Evolutionary conservation across 345 rosid species (phyloP).

Genomic region (Stellera chamaejasme): DNA sequence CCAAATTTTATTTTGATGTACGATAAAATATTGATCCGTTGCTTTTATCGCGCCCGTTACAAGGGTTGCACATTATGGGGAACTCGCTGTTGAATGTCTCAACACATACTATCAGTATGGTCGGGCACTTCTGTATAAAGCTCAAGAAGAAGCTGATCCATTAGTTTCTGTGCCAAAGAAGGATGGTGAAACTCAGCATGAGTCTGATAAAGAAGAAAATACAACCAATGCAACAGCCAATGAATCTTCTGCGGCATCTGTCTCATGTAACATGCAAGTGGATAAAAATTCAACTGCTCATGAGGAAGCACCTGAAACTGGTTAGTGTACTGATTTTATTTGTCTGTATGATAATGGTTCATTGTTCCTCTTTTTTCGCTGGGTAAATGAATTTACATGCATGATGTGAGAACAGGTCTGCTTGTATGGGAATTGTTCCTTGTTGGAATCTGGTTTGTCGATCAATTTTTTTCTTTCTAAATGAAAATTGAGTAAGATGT

Average conservation of each 20-base stretch:
- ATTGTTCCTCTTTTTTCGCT: not conserved
- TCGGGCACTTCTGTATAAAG: slow-evolving; percentile 68
- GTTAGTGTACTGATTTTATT: slow-evolving; percentile 21
- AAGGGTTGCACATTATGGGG: slow-evolving; percentile 73
- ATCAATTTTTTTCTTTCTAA: too few relatives aligned
- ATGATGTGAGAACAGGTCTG: too few relatives aligned
- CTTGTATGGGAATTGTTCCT: too few relatives aligned
- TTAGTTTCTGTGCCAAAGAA: slow-evolving; percentile 65
- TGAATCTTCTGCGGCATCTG: slow-evolving; percentile 45
- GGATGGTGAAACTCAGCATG: slow-evolving; percentile 35
- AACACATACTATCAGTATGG: slow-evolving; percentile 78
- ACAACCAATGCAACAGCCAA: slow-evolving; percentile 28
- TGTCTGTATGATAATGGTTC: not conserved
- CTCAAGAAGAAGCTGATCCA: slow-evolving; percentile 93
- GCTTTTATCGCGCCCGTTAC: not conserved
- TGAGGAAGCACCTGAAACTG: slow-evolving; percentile 34
- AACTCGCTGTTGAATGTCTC: slow-evolving; percentile 60
- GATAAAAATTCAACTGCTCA: slow-evolving; percentile 41
- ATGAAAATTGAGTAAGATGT: too few relatives aligned
- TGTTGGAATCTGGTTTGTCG: too few relatives aligned
- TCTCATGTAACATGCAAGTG: slow-evolving; percentile 35
- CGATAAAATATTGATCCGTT: not conserved
- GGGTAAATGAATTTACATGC: not conserved
- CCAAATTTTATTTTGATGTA: too few relatives aligned
- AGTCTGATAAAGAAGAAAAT: slow-evolving; percentile 35